A percentile compares a stretch with the other conserved stretches of the same genome.
phyloP scores from a whole-genome alignment of 2,329 filamentous ascomycete genomes.

The Cercospora berteroae region DNA sequence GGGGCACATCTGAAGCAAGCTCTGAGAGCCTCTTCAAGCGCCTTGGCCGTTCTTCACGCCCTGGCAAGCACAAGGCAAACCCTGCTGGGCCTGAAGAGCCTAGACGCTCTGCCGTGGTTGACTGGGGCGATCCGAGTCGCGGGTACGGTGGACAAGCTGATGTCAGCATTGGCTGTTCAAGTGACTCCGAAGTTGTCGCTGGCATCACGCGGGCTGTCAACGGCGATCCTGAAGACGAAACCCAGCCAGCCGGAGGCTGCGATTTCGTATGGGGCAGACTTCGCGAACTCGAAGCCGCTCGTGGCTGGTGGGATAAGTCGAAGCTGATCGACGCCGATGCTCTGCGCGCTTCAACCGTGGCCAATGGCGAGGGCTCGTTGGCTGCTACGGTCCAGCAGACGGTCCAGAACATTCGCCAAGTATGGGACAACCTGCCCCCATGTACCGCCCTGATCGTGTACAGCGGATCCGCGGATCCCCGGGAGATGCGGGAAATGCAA shows the following conservation, averaged over 20 bases:
- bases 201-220: slow-evolving; percentile 54
- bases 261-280: slow-evolving; percentile 64
- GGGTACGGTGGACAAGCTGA: slow-evolving; percentile 59
- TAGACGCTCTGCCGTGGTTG: slow-evolving; percentile 72
- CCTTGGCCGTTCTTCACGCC: slow-evolving; percentile 52
- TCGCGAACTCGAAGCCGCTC: slow-evolving; percentile 58
- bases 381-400: slow-evolving; percentile 51
- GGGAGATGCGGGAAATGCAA: slow-evolving; percentile 56
- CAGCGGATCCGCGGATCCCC: slow-evolving; percentile 62
- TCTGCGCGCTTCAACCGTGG: slow-evolving; percentile 30
- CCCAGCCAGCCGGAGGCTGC: slow-evolving; percentile 53
- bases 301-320: slow-evolving; percentile 59
- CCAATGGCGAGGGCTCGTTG: slow-evolving; percentile 36
- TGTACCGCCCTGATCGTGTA: slow-evolving; percentile 63
- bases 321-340: slow-evolving; percentile 43
- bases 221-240: slow-evolving; percentile 42
- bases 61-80: slow-evolving; percentile 42
- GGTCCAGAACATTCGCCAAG: slow-evolving; percentile 49
- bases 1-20: slow-evolving; percentile 75
- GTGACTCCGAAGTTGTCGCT: slow-evolving; percentile 57
- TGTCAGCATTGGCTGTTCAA: slow-evolving; percentile 55
- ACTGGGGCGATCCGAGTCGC: slow-evolving; percentile 78
- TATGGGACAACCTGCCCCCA: slow-evolving; percentile 57
- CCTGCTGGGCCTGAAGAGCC: slow-evolving; percentile 41
- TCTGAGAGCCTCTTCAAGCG: slow-evolving; percentile 89